Evolutionary conservation across 768 basidiomycete genomes (phyloP), one percentile per base, ranked within the genome.

Genomic region (Tephrocybe sp.): DNA sequence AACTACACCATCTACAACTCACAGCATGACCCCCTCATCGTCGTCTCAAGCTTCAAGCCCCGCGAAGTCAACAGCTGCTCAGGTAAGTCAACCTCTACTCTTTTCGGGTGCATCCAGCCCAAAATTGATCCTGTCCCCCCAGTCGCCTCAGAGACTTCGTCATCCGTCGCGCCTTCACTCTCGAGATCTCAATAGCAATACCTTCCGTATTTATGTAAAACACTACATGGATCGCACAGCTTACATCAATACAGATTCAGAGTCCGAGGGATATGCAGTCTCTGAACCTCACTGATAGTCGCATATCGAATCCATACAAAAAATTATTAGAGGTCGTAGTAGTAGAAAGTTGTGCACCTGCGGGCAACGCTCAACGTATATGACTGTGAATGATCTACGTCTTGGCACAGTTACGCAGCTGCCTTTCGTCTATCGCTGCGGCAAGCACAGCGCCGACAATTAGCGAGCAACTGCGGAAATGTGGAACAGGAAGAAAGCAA

Each of bases 121-220:
- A 25, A 23, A 2, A 26, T 23, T 25, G 7, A 18, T 44, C 46
- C 37, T 23, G 26, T n/a, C n/a, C n/a, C 45, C 8, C 12, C 15
- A 71, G 63, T 65, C 72, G 17, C 69, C 72, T 10, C 66, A 73
- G 4, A 83, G 79, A 61, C 70, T 91, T 39, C 85, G 87, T 39
- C 88, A 91, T 65, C 90, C 89, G 1, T 83, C 84, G 0, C 77
- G 85, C 34, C 68, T 91, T 23, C 85, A 78, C 49, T 78, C 81
- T 0, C 73, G 74, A 17, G 86, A 90, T 50, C 79, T 92, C 23
- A 90, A 81, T 2, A 77, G 73, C 3, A 85, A 85, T 53, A 86
- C 83, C 0, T 88, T 92, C 63, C 77, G 85, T 10, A 77, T 88
- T 33, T 90, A 92, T 58, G 57, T 92, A 53, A 89, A 88, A 57